Base-by-base conservation (phyloP, 169 alveolate genomes). In the Plasmodium knowlesi region DNA sequence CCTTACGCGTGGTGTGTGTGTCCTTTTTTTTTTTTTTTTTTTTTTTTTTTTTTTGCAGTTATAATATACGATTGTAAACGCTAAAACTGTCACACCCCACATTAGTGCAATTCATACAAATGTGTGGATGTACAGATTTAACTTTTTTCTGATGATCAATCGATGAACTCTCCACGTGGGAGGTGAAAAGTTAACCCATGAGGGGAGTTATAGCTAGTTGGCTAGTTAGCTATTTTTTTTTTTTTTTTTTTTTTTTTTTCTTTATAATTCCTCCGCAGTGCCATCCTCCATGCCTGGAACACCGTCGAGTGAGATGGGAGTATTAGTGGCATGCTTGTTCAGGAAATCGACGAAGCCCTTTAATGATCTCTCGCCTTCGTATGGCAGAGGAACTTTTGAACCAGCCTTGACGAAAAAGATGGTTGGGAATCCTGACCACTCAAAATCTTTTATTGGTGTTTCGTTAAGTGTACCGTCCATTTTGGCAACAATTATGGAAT, bases 341-440 rank as follows among this genome's bases (percentile, higher is more conserved):
- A 96, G 94, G 39, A 96, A 96, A 74, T 70, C 95, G 9, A 83
- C 94, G 50, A 96, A 91, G 30, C 95, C 97, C 83, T 96, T 96
- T 28, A 92, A 37, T 1, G 97, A 88, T 70, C 97, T 93, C 57
- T 95, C 95, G 34, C 97, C 97, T 22, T 95, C 96, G 91, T 85
- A 96, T n/a, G 95, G 90, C 16, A 92, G 84, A 32, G 95, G 96
- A 9, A 92, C 93, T 41, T 83, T 94, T 14, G 94, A 81, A 50
- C 97, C 97, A 9, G 97, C 96, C 67, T 96, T 95, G 30, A 95
- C 89, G 72, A 95, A 92, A 41, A 95, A 95, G 53, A 96, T 95
- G 30, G 97, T 96, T 50, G 97, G 97, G 94, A 93, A 96, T 16
- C 97, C 96, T 9, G 95, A 94, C 97, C 97, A 96, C 81, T 94